Conservation (phyloP, 2,329 filamentous ascomycete species). For the Botrytis fragariae region DNA sequence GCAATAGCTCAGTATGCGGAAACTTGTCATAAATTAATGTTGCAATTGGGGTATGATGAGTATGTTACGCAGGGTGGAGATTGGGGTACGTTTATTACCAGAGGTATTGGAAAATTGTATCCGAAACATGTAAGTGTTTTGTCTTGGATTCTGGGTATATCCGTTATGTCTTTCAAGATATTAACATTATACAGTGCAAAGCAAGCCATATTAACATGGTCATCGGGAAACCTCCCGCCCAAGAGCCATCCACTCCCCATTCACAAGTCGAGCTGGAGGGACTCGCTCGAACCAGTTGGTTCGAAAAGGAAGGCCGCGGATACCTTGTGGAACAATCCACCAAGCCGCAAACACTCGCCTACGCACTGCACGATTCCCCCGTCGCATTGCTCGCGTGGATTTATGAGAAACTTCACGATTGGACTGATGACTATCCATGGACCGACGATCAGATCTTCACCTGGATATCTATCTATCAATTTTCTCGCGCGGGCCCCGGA, state of each 20-base stretch:
- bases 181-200: conserved; percentile 42
- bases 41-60: conserved; percentile 59
- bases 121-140: conserved; percentile 41
- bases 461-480: conserved; percentile 73
- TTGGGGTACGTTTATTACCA: conserved; percentile 67
- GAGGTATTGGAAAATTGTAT: conserved; percentile 58
- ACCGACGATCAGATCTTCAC: conserved; percentile 73
- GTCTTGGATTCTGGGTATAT: background rate
- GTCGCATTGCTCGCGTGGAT: conserved; percentile 73
- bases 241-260: conserved; percentile 5
- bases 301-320: conserved; percentile 25
- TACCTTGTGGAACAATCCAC: conserved; percentile 36
- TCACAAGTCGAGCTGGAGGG: conserved; percentile 24
- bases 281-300: conserved; percentile 25
- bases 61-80: conserved; percentile 66
- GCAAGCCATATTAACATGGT: conserved; percentile 45
- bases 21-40: conserved; percentile 65
- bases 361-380: conserved; percentile 66
- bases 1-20: conserved; percentile 61
- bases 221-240: background rate
- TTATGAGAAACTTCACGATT: conserved; percentile 75
- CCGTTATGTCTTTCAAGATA: background rate
- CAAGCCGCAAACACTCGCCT: conserved; percentile 69
- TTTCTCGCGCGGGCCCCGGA: conserved; percentile 65
- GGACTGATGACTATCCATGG: conserved; percentile 72